A percentile compares a stretch with the other conserved stretches of the same genome.
Evolutionary conservation across 176 grass and related monocot genomes (phyloP).

Genomic region (Rhynchospora breviuscula): DNA sequence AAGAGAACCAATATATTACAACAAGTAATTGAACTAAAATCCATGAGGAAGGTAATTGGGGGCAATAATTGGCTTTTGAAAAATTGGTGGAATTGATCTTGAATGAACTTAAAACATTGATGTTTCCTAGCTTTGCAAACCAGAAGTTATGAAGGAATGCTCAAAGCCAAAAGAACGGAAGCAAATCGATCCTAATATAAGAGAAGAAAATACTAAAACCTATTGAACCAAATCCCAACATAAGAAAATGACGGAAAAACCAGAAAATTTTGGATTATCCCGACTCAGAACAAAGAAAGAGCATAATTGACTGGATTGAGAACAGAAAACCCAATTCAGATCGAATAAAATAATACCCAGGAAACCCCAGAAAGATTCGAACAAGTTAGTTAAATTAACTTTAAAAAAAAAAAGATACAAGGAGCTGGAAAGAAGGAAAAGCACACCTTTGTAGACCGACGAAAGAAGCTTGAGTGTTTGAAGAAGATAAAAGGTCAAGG

Average conservation of each 20-base stretch:
- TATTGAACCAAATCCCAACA: neutral
- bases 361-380: neutral
- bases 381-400: neutral
- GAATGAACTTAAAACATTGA: neutral
- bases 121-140: neutral
- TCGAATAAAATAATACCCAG: neutral
- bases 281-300: neutral
- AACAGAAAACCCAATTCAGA: neutral
- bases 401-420: neutral
- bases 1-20: neutral
- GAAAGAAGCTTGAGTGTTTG: slow-evolving; percentile 1
- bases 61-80: neutral
- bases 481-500: slow-evolving; percentile 14
- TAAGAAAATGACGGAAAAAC: neutral
- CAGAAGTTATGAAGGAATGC: neutral
- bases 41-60: neutral
- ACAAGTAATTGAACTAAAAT: slow-evolving; percentile 3
- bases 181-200: neutral
- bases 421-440: neutral
- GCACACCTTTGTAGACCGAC: slow-evolving; percentile 15
- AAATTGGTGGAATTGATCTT: neutral
- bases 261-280: neutral
- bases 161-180: neutral
- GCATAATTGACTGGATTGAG: neutral
- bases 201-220: neutral